Conservation (phyloP, 1,139 yeast species). For the Yamadazyma trypodendri region DNA sequence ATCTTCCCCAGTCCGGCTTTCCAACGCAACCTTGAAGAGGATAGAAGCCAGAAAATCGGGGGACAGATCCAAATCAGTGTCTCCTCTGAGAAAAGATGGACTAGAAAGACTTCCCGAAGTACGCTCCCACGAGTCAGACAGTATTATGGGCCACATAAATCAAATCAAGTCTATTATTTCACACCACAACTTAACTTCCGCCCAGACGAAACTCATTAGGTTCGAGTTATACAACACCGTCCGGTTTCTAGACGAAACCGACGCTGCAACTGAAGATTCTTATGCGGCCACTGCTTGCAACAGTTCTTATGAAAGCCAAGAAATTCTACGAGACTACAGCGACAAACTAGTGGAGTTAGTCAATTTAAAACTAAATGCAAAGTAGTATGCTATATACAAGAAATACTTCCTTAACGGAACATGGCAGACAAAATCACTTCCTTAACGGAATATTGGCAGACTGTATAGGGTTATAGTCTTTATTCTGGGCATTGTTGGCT, state of each 20-base stretch:
- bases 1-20: constrained; percentile 11
- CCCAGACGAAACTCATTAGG: neutral
- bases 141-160: neutral
- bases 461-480: constrained; percentile 33
- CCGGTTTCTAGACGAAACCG: neutral
- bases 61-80: constrained; percentile 7
- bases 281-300: neutral
- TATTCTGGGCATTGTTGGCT: constrained; percentile 27
- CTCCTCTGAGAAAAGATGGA: constrained; percentile 9
- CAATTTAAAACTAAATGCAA: constrained; percentile 8
- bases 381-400: neutral
- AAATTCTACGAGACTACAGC: constrained; percentile 32
- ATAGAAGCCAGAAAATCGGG: constrained; percentile 23
- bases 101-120: neutral
- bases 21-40: constrained; percentile 33
- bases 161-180: neutral
- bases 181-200: neutral
- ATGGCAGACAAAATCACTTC: constrained; percentile 21
- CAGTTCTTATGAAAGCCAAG: neutral
- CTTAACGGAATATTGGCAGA: constrained; percentile 22
- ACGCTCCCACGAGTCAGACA: neutral
- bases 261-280: too few relatives aligned
- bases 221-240: neutral
- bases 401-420: too few relatives aligned
- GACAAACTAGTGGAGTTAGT: constrained; percentile 23